phyloP scores from a whole-genome alignment of 306 rosid genomes.

The Dryas alaskensis region DNA sequence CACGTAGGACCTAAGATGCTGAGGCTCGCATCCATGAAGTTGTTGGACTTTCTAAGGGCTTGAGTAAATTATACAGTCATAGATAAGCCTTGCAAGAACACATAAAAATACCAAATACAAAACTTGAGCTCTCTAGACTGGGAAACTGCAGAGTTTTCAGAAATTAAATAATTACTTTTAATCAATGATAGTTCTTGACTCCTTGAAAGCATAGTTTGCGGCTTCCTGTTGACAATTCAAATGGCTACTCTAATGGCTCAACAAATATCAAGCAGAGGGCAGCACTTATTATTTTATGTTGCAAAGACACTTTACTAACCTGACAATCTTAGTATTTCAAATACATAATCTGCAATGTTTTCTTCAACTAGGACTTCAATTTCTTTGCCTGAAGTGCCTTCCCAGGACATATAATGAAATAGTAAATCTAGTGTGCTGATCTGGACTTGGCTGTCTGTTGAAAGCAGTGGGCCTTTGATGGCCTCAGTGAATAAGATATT shows the following conservation, averaged over 20 bases:
- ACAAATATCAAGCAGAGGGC: background rate
- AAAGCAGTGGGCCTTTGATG: slow-evolving; percentile 87
- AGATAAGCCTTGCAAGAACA: slow-evolving; percentile 22
- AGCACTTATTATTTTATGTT: slow-evolving; percentile 10
- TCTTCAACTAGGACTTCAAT: slow-evolving; percentile 78
- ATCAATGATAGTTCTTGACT: background rate
- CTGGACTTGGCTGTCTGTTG: slow-evolving; percentile 78
- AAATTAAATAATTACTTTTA: slow-evolving; percentile 7
- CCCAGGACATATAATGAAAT: slow-evolving; percentile 64
- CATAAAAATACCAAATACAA: slow-evolving; percentile 11
- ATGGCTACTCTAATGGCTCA: slow-evolving; percentile 2
- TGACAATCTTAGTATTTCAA: slow-evolving; percentile 87
- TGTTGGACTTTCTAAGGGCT: background rate
- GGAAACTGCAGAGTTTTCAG: slow-evolving; percentile 11
- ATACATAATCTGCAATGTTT: slow-evolving; percentile 86
- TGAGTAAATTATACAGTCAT: slow-evolving; percentile 9
- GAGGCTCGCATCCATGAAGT: background rate
- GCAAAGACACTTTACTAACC: slow-evolving; percentile 46
- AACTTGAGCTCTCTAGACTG: slow-evolving; percentile 10
- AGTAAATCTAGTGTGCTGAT: slow-evolving; percentile 64
- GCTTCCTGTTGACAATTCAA: background rate
- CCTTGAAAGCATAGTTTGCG: background rate
- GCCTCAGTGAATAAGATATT: slow-evolving; percentile 75
- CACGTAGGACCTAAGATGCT: background rate
- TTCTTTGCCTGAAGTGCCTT: slow-evolving; percentile 50